These are phyloP conservation scores for Cucurbita ficifolia DNA, from an alignment of 306 rosid genomes.

Conservation along the genomic window DNA sequence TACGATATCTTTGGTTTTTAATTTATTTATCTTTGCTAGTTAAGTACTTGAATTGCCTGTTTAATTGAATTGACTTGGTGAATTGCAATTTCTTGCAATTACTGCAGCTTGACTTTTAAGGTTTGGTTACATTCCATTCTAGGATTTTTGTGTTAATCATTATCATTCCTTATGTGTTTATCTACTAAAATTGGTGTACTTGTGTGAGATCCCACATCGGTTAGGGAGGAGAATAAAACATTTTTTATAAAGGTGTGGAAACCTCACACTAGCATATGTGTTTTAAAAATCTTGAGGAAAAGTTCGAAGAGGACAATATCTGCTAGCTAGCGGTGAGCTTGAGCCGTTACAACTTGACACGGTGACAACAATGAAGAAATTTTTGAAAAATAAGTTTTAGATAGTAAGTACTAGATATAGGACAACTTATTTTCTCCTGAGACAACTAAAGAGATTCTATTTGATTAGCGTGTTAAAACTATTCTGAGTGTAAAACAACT, in stretches of 20 bases:
- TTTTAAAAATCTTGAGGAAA: too few species aligned
- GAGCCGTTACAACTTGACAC: too few species aligned
- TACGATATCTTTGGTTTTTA: background rate
- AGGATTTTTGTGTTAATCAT: background rate
- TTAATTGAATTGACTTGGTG: background rate
- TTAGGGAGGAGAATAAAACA: too few species aligned
- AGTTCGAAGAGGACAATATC: too few species aligned
- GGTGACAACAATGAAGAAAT: background rate
- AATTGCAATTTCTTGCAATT: background rate
- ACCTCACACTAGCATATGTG: too few species aligned
- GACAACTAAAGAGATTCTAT: background rate
- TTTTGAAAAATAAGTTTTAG: background rate
- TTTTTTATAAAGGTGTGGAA: too few species aligned
- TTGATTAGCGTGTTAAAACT: background rate
- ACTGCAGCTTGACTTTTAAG: background rate
- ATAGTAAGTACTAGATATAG: background rate
- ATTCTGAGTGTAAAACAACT: background rate
- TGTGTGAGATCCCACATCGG: background rate
- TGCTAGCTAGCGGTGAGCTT: too few species aligned
- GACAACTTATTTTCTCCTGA: background rate
- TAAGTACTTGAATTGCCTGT: background rate
- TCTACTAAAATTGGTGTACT: background rate
- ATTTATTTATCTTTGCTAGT: background rate
- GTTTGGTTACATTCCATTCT: background rate
- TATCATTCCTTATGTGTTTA: background rate